Base-by-base conservation (phyloP, 2,329 filamentous ascomycete species). In the Claviceps citrina region DNA sequence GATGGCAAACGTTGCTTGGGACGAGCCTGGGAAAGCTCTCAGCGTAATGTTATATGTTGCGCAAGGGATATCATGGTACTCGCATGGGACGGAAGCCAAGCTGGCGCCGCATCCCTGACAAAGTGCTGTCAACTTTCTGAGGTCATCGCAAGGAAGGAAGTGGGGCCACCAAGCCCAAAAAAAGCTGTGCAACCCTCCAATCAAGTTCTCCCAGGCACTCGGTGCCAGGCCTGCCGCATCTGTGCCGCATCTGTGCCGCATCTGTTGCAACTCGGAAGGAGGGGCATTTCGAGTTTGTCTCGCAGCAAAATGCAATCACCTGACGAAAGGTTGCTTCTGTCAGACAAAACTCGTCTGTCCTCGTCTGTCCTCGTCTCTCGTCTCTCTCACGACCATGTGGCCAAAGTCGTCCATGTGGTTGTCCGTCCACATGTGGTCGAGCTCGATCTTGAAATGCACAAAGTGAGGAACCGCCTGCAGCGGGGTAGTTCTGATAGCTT, bases 41-140 rank as follows among this genome's bases (percentile, higher is more conserved):
- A n/a, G 19, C 7, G 31, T 27, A 18, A 27, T 36, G 7, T 10
- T n/a, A 10, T 31, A n/a, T 13, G n/a, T 13, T 24, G 20, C n/a
- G 16, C 16, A 12, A 12, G 15, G 12, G 5, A 19, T 27, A 28
- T 39, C 36, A 36, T 42, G 24, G 18, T 12, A 39, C 27, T 15
- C 10, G 37, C n/a, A 5, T 31, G 8, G 28, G 22, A 24, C 22
- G 22, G 22, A 24, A 24, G 22, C 22, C 8, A 8, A 8, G 22
- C 22, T 8, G 12, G 16, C 10, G n/a, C 34, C 16, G 24, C 24
- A 24, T 40, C 31, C 13, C 15, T 16, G 26, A 40, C 33, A 40
- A 30, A n/a, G n/a, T n/a, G 41, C 41, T 43, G 38, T 40, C 28
- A 12, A 41, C 22, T 27, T 33, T 32, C 33, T 25, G 22, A 36